Evolutionary conservation across 108 stramenopile species (phyloP), one percentile per base, ranked within the genome.

Genomic region (Epithemia pelagica): DNA sequence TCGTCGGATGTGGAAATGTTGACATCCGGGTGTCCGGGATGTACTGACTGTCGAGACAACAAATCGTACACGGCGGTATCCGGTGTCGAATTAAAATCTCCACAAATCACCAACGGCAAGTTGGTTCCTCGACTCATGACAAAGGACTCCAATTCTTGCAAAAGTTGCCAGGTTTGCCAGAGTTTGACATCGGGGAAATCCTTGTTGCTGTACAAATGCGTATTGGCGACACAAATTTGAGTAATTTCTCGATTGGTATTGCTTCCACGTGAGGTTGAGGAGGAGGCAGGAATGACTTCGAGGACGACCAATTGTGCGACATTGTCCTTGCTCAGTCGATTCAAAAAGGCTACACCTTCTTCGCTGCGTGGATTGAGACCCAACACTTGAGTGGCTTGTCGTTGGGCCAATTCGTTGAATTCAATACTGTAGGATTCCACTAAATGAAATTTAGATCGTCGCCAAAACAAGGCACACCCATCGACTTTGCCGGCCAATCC

Each of bases 381-480:
- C 76, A 93, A 66, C 21, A 83, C 89, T 63, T 88, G 85, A n/a
- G 85, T 81, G 24, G 93, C 92, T 74, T 96, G 87, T 57, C 94
- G 68, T 64, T 90, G 84, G 28, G 95, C 96, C 71, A 95, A 71
- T 71, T 96, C 94, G 74, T 99, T 99, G 84, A 97, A 99, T 76
- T 96, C 95, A 67, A 99, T 86, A 64, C 89, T 91, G 81, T 98
- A 98, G 33, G 94, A 92, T 67, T 98, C 97, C 30, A 94, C 83
- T 30, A 97, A 65, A 64, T 93, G 87, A 75, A 97, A 96, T 67
- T 95, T 95, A 21, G 76, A 69, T 60, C 94, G 62, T 74, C 95
- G 85, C 96, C 96, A 99, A 66, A 99, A 96, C 31, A 97, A 71
- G 20, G 99, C 99, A 82, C 99, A 99, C n/a, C 99, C 99, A 66